These are phyloP conservation scores for Russula compacta DNA, from an alignment of 768 basidiomycete genomes.

Conservation along the genomic window DNA sequence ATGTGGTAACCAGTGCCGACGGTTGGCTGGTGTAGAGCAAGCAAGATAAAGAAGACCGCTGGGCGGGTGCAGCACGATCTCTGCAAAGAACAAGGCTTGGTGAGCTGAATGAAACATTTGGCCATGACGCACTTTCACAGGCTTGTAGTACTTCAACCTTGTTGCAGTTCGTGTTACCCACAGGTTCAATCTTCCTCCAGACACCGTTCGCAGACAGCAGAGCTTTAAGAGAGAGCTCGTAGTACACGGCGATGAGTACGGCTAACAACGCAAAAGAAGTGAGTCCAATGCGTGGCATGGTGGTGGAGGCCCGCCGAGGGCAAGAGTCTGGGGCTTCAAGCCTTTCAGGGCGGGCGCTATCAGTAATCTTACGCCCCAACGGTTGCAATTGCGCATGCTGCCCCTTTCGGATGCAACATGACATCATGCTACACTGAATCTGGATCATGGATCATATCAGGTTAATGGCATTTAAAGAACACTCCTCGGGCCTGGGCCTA, in stretches of 20 bases:
- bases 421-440: no score
- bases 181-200: slow-evolving; percentile 33
- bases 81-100: slow-evolving; percentile 26
- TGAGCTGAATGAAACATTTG: not conserved
- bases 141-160: slow-evolving; percentile 47
- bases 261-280: slow-evolving; percentile 26
- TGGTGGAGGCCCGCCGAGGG: not conserved
- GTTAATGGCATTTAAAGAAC: no score
- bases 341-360: no score
- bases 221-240: slow-evolving; percentile 41
- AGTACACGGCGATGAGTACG: slow-evolving; percentile 36
- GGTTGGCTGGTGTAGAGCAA: slow-evolving; percentile 44
- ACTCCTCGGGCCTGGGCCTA: no score
- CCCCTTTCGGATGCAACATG: no score
- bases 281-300: slow-evolving; percentile 2
- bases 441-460: no score
- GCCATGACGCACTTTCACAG: slow-evolving; percentile 49
- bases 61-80: slow-evolving; percentile 49
- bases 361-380: no score
- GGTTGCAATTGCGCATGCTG: no score
- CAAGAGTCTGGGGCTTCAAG: not conserved
- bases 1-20: slow-evolving; percentile 46
- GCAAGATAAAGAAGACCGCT: slow-evolving; percentile 53
- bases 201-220: slow-evolving; percentile 35
- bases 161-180: slow-evolving; percentile 43